Percentiles rank a stretch among this genome's conserved stretches.
Conservation (phyloP, 2,329 filamentous ascomycete genomes). For the Aspergillus puulaauensis region DNA sequence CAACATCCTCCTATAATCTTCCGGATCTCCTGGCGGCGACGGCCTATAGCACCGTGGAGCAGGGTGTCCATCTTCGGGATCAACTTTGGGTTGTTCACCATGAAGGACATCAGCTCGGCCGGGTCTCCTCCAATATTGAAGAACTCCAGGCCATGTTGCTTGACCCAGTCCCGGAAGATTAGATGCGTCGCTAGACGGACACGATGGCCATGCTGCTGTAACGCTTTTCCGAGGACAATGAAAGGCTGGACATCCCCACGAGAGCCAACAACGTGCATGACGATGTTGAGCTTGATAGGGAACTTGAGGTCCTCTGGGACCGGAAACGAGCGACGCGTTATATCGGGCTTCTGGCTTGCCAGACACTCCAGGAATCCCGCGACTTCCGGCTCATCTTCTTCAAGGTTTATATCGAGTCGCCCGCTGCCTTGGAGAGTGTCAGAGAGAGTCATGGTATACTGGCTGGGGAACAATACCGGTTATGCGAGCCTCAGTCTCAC, state of each 20-base stretch:
- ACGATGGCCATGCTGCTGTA: constrained; percentile 68
- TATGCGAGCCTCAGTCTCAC: no score
- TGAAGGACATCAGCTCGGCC: constrained; percentile 76
- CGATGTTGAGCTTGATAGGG: constrained; percentile 52
- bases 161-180: constrained; percentile 66
- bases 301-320: no score
- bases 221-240: constrained; percentile 64
- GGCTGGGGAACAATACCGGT: no score
- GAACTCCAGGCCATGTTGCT: constrained; percentile 71
- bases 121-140: constrained; percentile 73
- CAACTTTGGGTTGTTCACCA: constrained; percentile 83
- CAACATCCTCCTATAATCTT: constrained; percentile 78
- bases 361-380: no score
- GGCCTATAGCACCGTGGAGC: constrained; percentile 72
- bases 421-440: no score
- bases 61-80: constrained; percentile 79
- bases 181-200: constrained; percentile 71
- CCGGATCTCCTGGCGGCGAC: constrained; percentile 70
- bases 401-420: no score
- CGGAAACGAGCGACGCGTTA: no score
- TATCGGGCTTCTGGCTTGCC: no score
- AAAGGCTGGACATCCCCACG: constrained; percentile 76
- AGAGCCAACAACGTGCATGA: constrained; percentile 72
- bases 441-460: no score
- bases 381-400: no score